Base-by-base conservation (phyloP, 179 eudicot species). In the Patellifolia procumbens region DNA sequence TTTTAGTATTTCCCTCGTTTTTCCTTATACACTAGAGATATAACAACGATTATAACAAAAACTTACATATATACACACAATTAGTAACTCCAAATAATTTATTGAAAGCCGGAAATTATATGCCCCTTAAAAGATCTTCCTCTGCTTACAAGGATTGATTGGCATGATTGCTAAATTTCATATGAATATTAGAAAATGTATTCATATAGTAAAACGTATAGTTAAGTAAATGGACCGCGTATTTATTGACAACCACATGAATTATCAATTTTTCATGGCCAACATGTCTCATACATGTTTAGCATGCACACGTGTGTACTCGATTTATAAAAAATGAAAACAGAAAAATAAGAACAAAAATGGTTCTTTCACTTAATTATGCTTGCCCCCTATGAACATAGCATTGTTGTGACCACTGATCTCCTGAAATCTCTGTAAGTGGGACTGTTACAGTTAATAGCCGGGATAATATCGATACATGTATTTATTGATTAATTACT, bases 281-380 rank as follows among this genome's bases (percentile, higher is more conserved):
- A 80, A 70, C 78, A 68, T 74, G 76, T 76, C 55, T 48, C 68
- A 8, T 76, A 76, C 79, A 76, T 71, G 83, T 71, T 62, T 70
- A 24, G 51, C 43, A 17, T 70, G 62, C 80, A 76, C 68, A 80
- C 80, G 76, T 71, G 76, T 76, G 72, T 70, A 52, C 31, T 37
- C 15, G 22, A 13, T 42, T 73, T 5, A 22, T 64, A 65, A 34
- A 35, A 49, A 75, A 24, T 11, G 13, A 62, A 56, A 16, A n/a
- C 6, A 13, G 15, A 15, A 1, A 31, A 16, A 4, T n/a, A n/a
- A 51, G 29, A 66, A n/a, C 13, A 74, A 28, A 74, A 74, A n/a
- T 74, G 45, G 68, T 26, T 42, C 13, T 31, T 64, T 48, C 55
- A 42, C 26, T 74, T 32, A 32, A 74, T 62, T 22, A 74, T 9